Conservation (phyloP, 176 grass and related monocot species). For the Puccinellia tenuiflora region DNA sequence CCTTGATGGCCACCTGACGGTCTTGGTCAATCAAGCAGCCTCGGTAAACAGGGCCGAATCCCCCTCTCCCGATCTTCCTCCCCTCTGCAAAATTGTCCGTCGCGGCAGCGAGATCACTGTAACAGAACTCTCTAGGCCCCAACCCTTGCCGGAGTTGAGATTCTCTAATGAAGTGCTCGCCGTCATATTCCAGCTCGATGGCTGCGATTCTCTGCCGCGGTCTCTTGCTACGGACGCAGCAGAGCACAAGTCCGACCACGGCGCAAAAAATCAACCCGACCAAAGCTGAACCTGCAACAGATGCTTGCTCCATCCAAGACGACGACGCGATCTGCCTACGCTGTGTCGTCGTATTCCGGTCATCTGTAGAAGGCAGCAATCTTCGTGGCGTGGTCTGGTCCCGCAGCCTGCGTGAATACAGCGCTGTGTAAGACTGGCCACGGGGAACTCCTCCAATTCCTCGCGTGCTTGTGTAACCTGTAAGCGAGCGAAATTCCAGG, state of each 20-base stretch:
- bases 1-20: constrained; percentile 33
- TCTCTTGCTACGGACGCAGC: not conserved
- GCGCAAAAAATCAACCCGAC: not conserved
- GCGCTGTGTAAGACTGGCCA: not conserved
- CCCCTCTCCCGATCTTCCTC: constrained; percentile 9
- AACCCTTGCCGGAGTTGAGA: not conserved
- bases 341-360: not conserved
- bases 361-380: not conserved
- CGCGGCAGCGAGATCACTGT: not conserved
- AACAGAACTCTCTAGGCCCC: not conserved
- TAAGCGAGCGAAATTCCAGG: not conserved
- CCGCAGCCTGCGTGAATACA: not conserved
- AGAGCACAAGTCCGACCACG: not conserved
- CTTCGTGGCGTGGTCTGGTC: not conserved
- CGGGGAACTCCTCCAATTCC: not conserved
- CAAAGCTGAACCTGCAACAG: not conserved
- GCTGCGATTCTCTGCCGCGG: not conserved
- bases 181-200: not conserved
- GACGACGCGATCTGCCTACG: not conserved
- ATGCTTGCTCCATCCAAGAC: not conserved
- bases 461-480: not conserved
- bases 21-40: constrained; percentile 5
- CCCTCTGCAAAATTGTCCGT: not conserved
- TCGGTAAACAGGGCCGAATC: constrained; percentile 1
- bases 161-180: not conserved